Conservation (phyloP, 2,329 filamentous ascomycete species). For the Penicillium decumbens region DNA sequence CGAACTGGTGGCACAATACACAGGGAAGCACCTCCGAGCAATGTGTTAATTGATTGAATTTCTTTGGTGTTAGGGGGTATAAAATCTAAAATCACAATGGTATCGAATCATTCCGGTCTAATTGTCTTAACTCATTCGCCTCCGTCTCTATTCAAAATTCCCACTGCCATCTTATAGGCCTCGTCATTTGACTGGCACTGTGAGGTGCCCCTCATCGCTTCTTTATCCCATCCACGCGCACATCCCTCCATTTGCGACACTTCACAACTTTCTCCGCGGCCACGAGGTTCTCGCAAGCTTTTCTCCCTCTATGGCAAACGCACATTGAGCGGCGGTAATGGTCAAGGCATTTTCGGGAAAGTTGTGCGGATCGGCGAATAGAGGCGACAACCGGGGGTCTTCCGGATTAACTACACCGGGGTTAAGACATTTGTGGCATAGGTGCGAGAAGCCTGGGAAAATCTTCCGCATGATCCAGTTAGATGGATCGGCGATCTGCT, state of each 20-base stretch:
- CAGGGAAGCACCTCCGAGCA: background rate
- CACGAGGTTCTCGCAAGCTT: conserved; percentile 20
- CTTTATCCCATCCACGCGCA: conserved; percentile 40
- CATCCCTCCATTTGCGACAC: conserved; percentile 27
- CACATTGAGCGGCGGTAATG: conserved; percentile 24
- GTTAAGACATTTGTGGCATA: conserved; percentile 24
- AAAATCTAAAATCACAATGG: background rate
- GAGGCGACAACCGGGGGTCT: conserved; percentile 27
- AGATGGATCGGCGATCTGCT: conserved; percentile 9
- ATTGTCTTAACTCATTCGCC: background rate
- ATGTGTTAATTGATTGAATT: background rate
- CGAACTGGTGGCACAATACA: background rate
- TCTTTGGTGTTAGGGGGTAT: background rate
- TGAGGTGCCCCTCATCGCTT: conserved; percentile 22
- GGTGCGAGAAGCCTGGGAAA: conserved; percentile 22
- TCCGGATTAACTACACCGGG: conserved; percentile 2
- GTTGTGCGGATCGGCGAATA: conserved; percentile 12
- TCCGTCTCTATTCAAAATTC: conserved; percentile 14
- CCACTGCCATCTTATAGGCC: conserved; percentile 29
- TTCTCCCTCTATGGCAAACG: conserved; percentile 26
- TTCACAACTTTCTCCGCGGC: conserved; percentile 11
- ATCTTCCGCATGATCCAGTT: conserved; percentile 21
- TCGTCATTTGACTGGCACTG: conserved; percentile 25
- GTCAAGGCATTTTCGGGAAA: conserved; percentile 24
- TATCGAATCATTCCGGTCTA: background rate